Conservation (phyloP, 2,329 filamentous ascomycete species). For the Aspergillus thermomutatus region DNA sequence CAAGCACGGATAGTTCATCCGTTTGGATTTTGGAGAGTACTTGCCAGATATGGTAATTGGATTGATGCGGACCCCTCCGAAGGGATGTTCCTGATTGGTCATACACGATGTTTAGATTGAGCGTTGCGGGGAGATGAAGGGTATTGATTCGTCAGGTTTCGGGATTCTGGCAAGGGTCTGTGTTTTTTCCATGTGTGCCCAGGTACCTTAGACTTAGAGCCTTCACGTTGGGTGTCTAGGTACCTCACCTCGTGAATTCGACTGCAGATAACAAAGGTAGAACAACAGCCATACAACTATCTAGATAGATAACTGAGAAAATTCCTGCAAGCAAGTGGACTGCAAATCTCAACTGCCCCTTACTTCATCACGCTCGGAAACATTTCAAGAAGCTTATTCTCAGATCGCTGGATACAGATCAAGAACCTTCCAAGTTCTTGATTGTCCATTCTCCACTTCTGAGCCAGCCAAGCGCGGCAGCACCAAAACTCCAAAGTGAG, state of each 20-base stretch:
- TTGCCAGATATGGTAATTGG: neutral
- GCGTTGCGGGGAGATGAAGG: neutral
- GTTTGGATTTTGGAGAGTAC: neutral
- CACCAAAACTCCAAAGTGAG: neutral
- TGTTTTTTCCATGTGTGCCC: neutral
- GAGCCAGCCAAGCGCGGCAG: neutral
- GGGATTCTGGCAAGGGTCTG: neutral
- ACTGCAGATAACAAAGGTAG: too few relatives aligned
- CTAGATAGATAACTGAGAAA: neutral
- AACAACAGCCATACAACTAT: neutral
- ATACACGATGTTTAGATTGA: neutral
- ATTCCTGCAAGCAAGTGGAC: neutral
- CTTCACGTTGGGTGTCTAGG: neutral
- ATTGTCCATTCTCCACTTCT: neutral
- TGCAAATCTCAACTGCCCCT: neutral
- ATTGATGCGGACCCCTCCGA: neutral
- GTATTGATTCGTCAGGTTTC: constrained; percentile 8
- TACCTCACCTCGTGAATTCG: too few relatives aligned
- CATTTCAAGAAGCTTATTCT: neutral
- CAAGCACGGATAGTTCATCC: neutral
- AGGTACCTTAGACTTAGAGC: neutral
- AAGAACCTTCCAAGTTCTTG: neutral
- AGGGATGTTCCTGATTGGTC: neutral
- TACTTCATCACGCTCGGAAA: neutral
- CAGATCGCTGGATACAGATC: neutral